Conservation (phyloP, 495 filamentous ascomycete genomes). For the Rhypophila decipiens region DNA sequence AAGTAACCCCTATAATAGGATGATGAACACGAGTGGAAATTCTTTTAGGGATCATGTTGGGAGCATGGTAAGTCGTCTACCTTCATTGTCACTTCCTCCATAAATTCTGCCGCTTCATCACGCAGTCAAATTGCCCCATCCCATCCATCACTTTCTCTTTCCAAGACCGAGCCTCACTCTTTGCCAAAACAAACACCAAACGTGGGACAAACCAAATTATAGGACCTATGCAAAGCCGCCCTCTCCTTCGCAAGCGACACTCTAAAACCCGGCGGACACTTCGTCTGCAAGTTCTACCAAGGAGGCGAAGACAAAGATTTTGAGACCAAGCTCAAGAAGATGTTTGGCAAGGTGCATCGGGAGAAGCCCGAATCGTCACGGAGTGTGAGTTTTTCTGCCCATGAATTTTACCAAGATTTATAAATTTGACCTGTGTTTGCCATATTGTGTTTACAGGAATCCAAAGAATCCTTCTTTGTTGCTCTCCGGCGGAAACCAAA, state of each 20-base stretch:
- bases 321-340: conserved; percentile 59
- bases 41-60: conserved; percentile 81
- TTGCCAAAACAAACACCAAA: neutral
- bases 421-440: no score
- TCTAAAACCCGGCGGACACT: conserved; percentile 73
- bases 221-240: conserved; percentile 88
- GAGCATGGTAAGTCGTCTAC: conserved; percentile 75
- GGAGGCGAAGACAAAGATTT: conserved; percentile 76
- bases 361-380: conserved; percentile 89
- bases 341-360: conserved; percentile 73
- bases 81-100: neutral
- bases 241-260: conserved; percentile 77
- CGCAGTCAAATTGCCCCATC: neutral
- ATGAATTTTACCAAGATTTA: no score
- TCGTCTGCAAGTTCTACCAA: conserved; percentile 97
- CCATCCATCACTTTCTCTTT: no score
- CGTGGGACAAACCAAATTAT: conserved; percentile 1
- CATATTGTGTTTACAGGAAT: conserved; percentile 74
- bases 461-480: conserved; percentile 82
- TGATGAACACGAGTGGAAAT: conserved; percentile 97
- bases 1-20: conserved; percentile 89
- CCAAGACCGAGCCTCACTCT: neutral
- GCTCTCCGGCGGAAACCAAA: conserved; percentile 54
- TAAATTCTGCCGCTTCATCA: neutral
- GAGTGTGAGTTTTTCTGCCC: conserved; percentile 53